Conservation (phyloP, 169 alveolate species). For the Cryptosporidium ryanae region DNA sequence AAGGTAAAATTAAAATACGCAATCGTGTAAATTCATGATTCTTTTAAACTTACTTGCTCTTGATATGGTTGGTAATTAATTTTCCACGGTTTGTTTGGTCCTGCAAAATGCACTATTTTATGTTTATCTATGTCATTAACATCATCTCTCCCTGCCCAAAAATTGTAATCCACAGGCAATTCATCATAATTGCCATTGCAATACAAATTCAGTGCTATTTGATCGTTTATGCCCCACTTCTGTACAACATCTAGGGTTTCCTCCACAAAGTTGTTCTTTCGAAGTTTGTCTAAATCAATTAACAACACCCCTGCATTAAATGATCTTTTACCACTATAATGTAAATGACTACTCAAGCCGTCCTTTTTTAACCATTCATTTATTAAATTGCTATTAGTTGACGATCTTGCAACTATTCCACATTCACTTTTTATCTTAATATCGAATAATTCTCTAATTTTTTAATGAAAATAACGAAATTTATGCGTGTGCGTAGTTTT, state of each 20-base stretch:
- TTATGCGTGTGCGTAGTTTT: not conserved
- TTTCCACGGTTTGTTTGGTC: slow-evolving; percentile 71
- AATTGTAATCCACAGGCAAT: slow-evolving; percentile 57
- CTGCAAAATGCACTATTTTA: slow-evolving; percentile 69
- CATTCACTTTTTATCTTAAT: slow-evolving; percentile 50
- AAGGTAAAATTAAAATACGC: not conserved
- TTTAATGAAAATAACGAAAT: not conserved
- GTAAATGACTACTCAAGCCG: slow-evolving; percentile 1
- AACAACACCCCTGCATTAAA: slow-evolving; percentile 76
- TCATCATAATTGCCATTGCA: slow-evolving; percentile 76
- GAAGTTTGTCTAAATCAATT: slow-evolving; percentile 33
- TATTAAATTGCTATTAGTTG: slow-evolving; percentile 56
- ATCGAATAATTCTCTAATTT: slow-evolving; percentile 36
- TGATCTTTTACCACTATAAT: slow-evolving; percentile 36
- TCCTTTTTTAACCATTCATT: slow-evolving; percentile 71
- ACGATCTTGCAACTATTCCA: slow-evolving; percentile 70
- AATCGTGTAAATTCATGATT: not conserved
- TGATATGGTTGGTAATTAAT: slow-evolving; percentile 64
- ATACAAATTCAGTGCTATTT: slow-evolving; percentile 64
- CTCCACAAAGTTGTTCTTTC: slow-evolving; percentile 50
- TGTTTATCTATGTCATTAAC: slow-evolving; percentile 31
- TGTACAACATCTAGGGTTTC: slow-evolving; percentile 42
- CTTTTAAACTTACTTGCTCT: slow-evolving; percentile 54
- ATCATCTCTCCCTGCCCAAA: slow-evolving; percentile 74
- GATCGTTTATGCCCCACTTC: slow-evolving; percentile 76